Base-by-base conservation (phyloP, 2,329 filamentous ascomycete genomes). In the Colletotrichum sp. region DNA sequence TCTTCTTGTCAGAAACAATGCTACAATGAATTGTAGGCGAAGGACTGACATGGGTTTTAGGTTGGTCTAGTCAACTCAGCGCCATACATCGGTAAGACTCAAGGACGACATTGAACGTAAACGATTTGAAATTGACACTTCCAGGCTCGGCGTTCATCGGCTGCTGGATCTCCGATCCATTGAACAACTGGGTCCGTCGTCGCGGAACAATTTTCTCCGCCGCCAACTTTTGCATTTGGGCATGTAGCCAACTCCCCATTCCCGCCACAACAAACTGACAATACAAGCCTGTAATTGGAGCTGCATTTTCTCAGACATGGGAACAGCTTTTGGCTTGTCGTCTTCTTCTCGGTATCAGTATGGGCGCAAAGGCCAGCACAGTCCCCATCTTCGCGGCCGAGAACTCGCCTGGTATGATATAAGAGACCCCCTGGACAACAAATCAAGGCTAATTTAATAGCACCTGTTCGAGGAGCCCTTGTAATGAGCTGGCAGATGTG, bases 301-400 rank as follows among this genome's bases (percentile, higher is more conserved):
- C 90, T 69, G 94, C 91, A 0, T 94, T 95, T 78, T 91, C 92
- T 70, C 91, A 94, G 76, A 92, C 89, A 1, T 96, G 94, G 94
- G 88, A 87, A 81, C 91, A 95, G 80, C 90, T 96, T 78, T 89
- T 97, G 74, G 88, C 91, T 56, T 93, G 92, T 65, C 92, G 95
- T 56, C 90, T 96, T 76, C 87, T 94, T 15, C 89, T 96, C 76
- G 95, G 95, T 12, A 91, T 97, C 61, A 94, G 93, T 2, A 95
- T 96, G 86, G 94, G 94, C 32, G 89, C 93, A 18, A 96, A 96
- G 81, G 92, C 92, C 25, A 91, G 91, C 0, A 91, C 88, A 64
- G 93, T 95, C 3, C 94, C 94, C 0, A 92, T 96, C 32, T 96
- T 94, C 79, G 92, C 93, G 0, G 94, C 94, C 3, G 94, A 96